phyloP scores from a whole-genome alignment of 2,329 filamentous ascomycete genomes.

The Aureobasidium sp. region DNA sequence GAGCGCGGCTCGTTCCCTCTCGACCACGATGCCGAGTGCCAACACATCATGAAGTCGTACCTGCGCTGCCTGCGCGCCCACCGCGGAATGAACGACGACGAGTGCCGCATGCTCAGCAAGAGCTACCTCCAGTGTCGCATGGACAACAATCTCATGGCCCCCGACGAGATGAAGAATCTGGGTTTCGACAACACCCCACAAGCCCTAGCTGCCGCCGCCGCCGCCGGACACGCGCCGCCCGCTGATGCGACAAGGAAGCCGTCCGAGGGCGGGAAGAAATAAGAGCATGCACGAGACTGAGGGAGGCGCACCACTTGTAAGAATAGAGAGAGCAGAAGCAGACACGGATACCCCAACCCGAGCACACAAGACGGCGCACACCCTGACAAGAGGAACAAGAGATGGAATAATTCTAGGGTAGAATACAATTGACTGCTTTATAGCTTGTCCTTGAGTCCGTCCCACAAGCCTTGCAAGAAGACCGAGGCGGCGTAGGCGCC shows the following conservation, averaged over 20 bases:
- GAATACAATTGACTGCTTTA: background rate
- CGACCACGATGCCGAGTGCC: slow-evolving; percentile 95
- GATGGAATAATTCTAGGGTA: background rate
- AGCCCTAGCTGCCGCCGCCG: background rate
- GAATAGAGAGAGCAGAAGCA: background rate
- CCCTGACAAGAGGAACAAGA: background rate
- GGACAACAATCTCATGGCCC: slow-evolving; percentile 92
- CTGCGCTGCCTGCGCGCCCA: slow-evolving; percentile 78
- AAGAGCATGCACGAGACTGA: background rate
- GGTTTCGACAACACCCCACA: slow-evolving; percentile 50
- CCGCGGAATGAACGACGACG: slow-evolving; percentile 74
- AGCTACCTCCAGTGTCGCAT: slow-evolving; percentile 85
- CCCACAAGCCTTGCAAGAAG: slow-evolving; percentile 26
- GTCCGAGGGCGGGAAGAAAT: background rate
- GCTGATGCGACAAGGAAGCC: background rate
- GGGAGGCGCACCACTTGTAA: background rate
- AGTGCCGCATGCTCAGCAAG: slow-evolving; percentile 80
- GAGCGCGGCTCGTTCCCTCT: slow-evolving; percentile 93
- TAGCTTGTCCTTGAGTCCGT: slow-evolving; percentile 17
- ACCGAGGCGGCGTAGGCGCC: slow-evolving; percentile 30
- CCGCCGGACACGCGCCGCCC: background rate
- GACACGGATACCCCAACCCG: background rate
- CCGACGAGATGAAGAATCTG: slow-evolving; percentile 88
- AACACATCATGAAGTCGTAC: slow-evolving; percentile 75
- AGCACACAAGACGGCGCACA: background rate